Evolutionary conservation across 1,139 yeast genomes (phyloP).

Genomic region (Nadsonia commutata): DNA sequence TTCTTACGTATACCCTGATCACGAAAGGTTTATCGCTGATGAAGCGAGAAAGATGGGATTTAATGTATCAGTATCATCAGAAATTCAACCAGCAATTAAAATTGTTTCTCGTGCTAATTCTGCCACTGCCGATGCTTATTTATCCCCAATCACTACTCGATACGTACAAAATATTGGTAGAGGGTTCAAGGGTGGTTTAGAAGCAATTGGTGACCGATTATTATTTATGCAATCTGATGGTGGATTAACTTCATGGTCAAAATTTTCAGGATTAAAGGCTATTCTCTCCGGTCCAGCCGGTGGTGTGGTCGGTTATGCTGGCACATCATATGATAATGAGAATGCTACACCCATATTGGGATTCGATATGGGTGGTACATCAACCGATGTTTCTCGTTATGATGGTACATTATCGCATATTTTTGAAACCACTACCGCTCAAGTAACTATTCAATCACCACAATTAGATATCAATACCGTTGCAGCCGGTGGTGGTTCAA

Average conservation of each 20-base stretch:
- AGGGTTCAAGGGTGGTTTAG: constrained; percentile 42
- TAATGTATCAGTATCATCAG: constrained; percentile 50
- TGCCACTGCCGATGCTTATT: constrained; percentile 61
- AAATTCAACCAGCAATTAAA: constrained; percentile 61
- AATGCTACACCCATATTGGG: constrained; percentile 30
- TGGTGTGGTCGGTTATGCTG: constrained; percentile 43
- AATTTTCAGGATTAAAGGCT: constrained; percentile 38
- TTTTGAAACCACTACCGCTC: constrained; percentile 41
- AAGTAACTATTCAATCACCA: constrained; percentile 41
- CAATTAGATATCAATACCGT: constrained; percentile 44
- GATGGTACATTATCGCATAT: constrained; percentile 35
- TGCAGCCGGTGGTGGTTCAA: constrained; percentile 49
- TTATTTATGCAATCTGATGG: constrained; percentile 50
- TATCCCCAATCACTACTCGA: constrained; percentile 55
- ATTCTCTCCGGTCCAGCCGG: constrained; percentile 47
- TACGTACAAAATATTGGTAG: constrained; percentile 46
- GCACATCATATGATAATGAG: constrained; percentile 27
- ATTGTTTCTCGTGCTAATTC: constrained; percentile 59
- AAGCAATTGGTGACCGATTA: constrained; percentile 28
- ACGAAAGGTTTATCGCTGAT: constrained; percentile 42
- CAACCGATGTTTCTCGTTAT: constrained; percentile 41
- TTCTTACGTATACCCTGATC: constrained; percentile 54
- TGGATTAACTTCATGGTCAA: constrained; percentile 34
- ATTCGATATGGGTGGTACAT: constrained; percentile 49
- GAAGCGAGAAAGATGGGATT: constrained; percentile 50